Conservation (phyloP, 2,329 filamentous ascomycete genomes). For the Pseudogymnoascus sp. region DNA sequence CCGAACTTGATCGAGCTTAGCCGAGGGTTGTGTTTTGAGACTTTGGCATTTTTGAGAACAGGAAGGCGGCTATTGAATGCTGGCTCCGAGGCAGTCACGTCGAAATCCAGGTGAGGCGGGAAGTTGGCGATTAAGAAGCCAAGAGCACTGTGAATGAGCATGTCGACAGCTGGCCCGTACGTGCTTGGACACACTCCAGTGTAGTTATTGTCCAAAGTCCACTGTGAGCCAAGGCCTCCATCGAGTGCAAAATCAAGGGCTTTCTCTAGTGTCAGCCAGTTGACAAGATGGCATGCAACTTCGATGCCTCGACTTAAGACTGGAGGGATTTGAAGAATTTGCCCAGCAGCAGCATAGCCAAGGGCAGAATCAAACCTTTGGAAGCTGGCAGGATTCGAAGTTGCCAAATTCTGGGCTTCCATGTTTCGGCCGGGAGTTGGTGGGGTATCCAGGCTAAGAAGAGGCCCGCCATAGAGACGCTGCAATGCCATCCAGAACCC, state of each 20-base stretch:
- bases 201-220: constrained; percentile 26
- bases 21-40: constrained; percentile 39
- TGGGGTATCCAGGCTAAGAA: constrained; percentile 33
- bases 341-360: constrained; percentile 55
- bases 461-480: constrained; percentile 45
- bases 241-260: constrained; percentile 51
- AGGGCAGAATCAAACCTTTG: constrained; percentile 45
- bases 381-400: constrained; percentile 19
- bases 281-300: constrained; percentile 47
- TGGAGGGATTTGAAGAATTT: constrained; percentile 45
- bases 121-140: constrained; percentile 54
- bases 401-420: constrained; percentile 12
- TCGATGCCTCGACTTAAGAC: constrained; percentile 50
- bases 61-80: constrained; percentile 40
- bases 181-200: constrained; percentile 31
- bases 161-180: constrained; percentile 46
- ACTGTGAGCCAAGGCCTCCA: constrained; percentile 33
- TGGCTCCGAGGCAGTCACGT: constrained; percentile 39
- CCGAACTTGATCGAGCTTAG: constrained; percentile 62
- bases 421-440: constrained; percentile 17
- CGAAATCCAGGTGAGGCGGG: constrained; percentile 50
- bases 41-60: constrained; percentile 22
- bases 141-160: constrained; percentile 45
- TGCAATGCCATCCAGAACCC: constrained; percentile 50
- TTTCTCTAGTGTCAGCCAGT: constrained; percentile 54